phyloP scores from a whole-genome alignment of 2,329 filamentous ascomycete species.

The Lizonia empirigonia region DNA sequence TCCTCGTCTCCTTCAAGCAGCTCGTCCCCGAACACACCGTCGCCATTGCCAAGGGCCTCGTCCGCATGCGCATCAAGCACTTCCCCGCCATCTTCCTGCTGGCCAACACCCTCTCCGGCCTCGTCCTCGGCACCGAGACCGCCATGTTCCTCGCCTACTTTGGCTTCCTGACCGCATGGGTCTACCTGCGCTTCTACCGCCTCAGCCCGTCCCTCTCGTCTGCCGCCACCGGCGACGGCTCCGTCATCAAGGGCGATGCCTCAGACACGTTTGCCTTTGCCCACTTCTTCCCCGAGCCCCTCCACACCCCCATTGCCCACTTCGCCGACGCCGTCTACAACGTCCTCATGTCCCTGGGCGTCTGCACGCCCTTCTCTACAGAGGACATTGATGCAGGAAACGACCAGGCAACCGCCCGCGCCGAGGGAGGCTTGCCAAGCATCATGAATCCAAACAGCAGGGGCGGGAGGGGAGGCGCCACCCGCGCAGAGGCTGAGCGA shows the following conservation, averaged over 20 bases:
- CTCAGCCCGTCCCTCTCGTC: conserved; percentile 63
- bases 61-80: conserved; percentile 86
- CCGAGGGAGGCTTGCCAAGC: conserved; percentile 65
- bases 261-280: conserved; percentile 96
- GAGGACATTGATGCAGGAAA: conserved; percentile 78
- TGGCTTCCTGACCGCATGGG: conserved; percentile 88
- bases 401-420: conserved; percentile 70
- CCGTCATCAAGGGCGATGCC: conserved; percentile 79
- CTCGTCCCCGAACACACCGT: conserved; percentile 97
- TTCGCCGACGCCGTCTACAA: conserved; percentile 78
- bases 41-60: conserved; percentile 83
- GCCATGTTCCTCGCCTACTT: conserved; percentile 79
- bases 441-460: conserved; percentile 59
- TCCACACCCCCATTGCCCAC: conserved; percentile 77
- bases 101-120: conserved; percentile 70
- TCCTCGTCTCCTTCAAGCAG: conserved; percentile 97
- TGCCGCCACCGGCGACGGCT: conserved; percentile 57
- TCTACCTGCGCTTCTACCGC: conserved; percentile 96
- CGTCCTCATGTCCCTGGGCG: conserved; percentile 72
- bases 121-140: conserved; percentile 71
- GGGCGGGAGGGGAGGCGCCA: conserved; percentile 61
- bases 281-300: conserved; percentile 87
- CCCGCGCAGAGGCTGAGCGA: conserved; percentile 89
- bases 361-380: conserved; percentile 85
- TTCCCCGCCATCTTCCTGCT: conserved; percentile 77